A percentile compares a stretch with the other conserved stretches of the same genome.
These are phyloP conservation scores for Myrica gale DNA, from an alignment of 306 rosid species.

Conservation along the genomic window DNA sequence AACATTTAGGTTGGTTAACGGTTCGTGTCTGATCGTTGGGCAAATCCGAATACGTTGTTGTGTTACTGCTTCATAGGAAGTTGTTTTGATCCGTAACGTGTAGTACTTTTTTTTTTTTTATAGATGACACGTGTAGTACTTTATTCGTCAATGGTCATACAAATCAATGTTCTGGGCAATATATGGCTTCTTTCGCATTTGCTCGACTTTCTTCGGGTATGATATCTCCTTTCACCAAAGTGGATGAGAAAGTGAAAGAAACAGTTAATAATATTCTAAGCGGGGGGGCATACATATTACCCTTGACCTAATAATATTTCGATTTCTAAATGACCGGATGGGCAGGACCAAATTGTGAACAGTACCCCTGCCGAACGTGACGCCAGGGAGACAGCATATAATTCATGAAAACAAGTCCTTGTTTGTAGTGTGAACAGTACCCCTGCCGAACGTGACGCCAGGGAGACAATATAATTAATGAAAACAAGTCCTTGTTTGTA, in stretches of 20 bases:
- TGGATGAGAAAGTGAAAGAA: neutral
- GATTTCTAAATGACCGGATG: too few species aligned
- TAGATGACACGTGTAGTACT: neutral
- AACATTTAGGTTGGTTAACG: too few species aligned
- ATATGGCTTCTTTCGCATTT: neutral
- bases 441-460: too few species aligned
- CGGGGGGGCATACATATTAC: too few species aligned
- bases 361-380: neutral
- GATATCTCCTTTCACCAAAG: neutral
- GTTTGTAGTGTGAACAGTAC: neutral
- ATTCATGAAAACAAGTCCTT: too few species aligned
- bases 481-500: too few species aligned
- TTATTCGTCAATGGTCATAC: neutral
- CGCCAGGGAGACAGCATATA: too few species aligned
- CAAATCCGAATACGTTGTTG: neutral
- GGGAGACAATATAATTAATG: too few species aligned
- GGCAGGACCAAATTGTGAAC: neutral
- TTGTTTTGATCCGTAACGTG: neutral
- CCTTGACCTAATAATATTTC: neutral
- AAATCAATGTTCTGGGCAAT: neutral
- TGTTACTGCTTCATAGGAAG: constrained; percentile 3
- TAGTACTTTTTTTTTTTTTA: too few species aligned
- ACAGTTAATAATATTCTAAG: too few species aligned
- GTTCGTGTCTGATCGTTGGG: neutral
- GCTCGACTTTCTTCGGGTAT: neutral